Conservation (phyloP, 352 stramenopile genomes). For the Thraustochytrium sp. region DNA sequence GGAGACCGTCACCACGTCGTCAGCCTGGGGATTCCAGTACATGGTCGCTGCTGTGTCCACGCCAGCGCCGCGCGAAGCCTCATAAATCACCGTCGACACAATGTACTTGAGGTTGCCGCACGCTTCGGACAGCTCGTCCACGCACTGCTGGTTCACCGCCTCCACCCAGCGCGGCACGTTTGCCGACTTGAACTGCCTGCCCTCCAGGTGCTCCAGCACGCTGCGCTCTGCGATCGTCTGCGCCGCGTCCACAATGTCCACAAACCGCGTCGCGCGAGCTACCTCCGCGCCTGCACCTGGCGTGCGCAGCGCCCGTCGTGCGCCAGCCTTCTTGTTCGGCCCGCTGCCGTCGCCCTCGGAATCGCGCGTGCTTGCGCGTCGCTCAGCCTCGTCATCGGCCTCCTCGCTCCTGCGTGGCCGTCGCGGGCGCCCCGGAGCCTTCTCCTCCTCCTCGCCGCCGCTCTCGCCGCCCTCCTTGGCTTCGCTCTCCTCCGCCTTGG, state of each 20-base stretch:
- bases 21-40: background rate
- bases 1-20: background rate
- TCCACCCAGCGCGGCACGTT: slow-evolving; percentile 23
- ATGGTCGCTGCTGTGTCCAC: background rate
- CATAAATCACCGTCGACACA: slow-evolving; percentile 15
- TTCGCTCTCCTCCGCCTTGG: background rate
- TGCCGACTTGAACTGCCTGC: background rate
- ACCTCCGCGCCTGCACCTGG: no score
- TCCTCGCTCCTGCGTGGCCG: no score
- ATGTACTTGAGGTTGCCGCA: slow-evolving; percentile 39
- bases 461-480: background rate
- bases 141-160: background rate
- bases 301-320: background rate
- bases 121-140: background rate
- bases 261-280: background rate
- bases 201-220: background rate
- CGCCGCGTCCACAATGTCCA: background rate
- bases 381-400: no score
- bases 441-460: background rate
- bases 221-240: background rate
- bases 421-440: no score
- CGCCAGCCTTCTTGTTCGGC: background rate
- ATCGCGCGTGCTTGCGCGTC: no score
- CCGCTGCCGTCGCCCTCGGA: background rate
- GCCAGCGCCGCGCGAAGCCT: background rate